Evolutionary conservation across 192 early-diverging fungal species (phyloP).

Genomic region (Paraglomus brasilianum): DNA sequence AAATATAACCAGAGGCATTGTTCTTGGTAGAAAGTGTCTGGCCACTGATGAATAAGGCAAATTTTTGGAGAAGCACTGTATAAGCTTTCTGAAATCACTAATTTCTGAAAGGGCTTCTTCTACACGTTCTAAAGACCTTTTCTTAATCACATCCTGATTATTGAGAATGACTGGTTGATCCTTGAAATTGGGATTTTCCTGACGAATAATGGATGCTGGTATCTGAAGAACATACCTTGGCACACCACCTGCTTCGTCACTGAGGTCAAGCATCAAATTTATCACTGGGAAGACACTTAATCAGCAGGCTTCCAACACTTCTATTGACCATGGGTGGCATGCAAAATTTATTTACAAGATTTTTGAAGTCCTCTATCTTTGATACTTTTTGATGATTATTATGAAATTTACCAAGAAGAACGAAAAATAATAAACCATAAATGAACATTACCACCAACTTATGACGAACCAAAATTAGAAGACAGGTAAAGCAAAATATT

Average conservation of each 20-base stretch:
- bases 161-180: not conserved
- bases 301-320: slow-evolving; percentile 13
- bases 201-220: slow-evolving; percentile 9
- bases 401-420: too few relatives aligned
- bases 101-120: slow-evolving; percentile 24
- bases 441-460: too few relatives aligned
- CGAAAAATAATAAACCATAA: too few relatives aligned
- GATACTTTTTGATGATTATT: slow-evolving; percentile 10
- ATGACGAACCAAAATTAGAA: too few relatives aligned
- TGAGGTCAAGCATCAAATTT: slow-evolving; percentile 3
- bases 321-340: slow-evolving; percentile 25
- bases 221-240: slow-evolving; percentile 16
- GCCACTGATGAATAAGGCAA: slow-evolving; percentile 35
- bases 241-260: not conserved
- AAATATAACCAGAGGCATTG: slow-evolving; percentile 31
- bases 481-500: too few relatives aligned
- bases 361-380: not conserved
- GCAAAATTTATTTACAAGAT: slow-evolving; percentile 8
- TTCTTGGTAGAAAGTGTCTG: slow-evolving; percentile 14
- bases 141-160: slow-evolving; percentile 11
- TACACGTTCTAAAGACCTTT: slow-evolving; percentile 13
- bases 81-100: slow-evolving; percentile 16
- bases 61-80: slow-evolving; percentile 30
- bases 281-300: not conserved
- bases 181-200: not conserved